Conservation (phyloP, 371 early-diverging fungal species). For the Mortierella sp. region DNA sequence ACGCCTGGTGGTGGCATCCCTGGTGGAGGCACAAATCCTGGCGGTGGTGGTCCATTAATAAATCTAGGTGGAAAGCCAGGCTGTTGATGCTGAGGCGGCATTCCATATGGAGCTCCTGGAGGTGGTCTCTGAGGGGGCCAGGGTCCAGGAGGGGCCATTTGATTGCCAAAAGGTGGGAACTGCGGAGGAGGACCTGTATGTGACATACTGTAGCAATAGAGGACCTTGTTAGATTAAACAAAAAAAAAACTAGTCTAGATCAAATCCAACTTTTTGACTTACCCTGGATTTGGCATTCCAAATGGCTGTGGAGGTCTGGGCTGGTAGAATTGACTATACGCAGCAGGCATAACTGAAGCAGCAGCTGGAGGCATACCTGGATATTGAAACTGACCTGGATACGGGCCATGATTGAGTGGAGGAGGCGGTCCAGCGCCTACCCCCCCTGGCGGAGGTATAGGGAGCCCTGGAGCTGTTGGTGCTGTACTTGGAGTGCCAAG, state of each 20-base stretch:
- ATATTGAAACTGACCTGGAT: slow-evolving; percentile 57
- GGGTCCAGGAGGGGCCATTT: slow-evolving; percentile 39
- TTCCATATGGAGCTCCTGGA: slow-evolving; percentile 30
- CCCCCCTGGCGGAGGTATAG: slow-evolving; percentile 24
- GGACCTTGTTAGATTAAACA: background rate
- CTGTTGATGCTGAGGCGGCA: slow-evolving; percentile 39
- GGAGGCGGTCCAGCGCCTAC: slow-evolving; percentile 31
- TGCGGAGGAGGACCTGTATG: slow-evolving; percentile 39
- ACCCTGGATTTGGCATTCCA: slow-evolving; percentile 49
- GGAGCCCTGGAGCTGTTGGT: slow-evolving; percentile 15
- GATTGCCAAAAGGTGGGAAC: slow-evolving; percentile 45
- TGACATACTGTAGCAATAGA: slow-evolving; percentile 34
- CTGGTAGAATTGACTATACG: slow-evolving; percentile 57
- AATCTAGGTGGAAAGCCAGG: slow-evolving; percentile 39
- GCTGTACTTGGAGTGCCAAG: slow-evolving; percentile 16
- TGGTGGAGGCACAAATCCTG: slow-evolving; percentile 40
- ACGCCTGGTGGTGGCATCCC: slow-evolving; percentile 34
- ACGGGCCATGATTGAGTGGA: slow-evolving; percentile 29
- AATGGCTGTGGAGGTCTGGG: slow-evolving; percentile 48
- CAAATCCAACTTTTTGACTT: slow-evolving; percentile 2
- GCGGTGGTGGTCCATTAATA: slow-evolving; percentile 42
- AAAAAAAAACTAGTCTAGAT: background rate
- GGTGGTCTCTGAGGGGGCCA: slow-evolving; percentile 53
- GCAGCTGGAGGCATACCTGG: slow-evolving; percentile 58
- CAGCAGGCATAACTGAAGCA: slow-evolving; percentile 58